phyloP scores from a whole-genome alignment of 1,284 basidiomycete species.

The Peniophora sp. region DNA sequence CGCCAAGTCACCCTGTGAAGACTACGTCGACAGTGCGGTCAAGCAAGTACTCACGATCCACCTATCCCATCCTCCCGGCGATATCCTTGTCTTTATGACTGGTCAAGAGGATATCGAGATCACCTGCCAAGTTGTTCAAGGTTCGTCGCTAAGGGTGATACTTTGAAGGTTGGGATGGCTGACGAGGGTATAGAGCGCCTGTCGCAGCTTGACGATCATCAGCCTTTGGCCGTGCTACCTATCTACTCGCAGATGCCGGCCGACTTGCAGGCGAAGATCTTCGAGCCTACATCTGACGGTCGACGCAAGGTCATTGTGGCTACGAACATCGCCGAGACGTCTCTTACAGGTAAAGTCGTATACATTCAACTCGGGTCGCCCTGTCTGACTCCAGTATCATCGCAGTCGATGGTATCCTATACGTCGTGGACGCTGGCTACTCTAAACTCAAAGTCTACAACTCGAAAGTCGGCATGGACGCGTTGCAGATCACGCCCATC shows the following conservation, averaged over 20 bases:
- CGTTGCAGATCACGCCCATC: slow-evolving; percentile 97
- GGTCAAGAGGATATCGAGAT: slow-evolving; percentile 99
- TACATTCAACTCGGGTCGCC: slow-evolving; percentile 7
- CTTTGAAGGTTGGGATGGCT: slow-evolving; percentile 15
- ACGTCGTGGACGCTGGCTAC: slow-evolving; percentile 94
- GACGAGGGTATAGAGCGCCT: slow-evolving; percentile 68
- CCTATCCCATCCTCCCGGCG: slow-evolving; percentile 87
- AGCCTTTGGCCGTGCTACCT: slow-evolving; percentile 82
- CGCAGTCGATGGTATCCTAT: slow-evolving; percentile 93
- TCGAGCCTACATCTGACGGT: slow-evolving; percentile 90
- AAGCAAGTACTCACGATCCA: slow-evolving; percentile 98
- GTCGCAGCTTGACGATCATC: slow-evolving; percentile 84
- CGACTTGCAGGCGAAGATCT: slow-evolving; percentile 97
- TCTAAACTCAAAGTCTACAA: slow-evolving; percentile 99
- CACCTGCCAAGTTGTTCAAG: slow-evolving; percentile 86
- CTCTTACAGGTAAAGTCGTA: slow-evolving; percentile 68
- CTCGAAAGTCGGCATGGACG: slow-evolving; percentile 98
- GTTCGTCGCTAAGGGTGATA: slow-evolving; percentile 34
- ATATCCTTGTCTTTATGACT: slow-evolving; percentile 99
- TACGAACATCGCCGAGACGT: slow-evolving; percentile 99
- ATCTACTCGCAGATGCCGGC: slow-evolving; percentile 99
- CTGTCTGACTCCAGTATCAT: background rate
- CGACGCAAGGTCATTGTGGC: slow-evolving; percentile 96
- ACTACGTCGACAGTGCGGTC: slow-evolving; percentile 97
- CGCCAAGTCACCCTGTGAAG: slow-evolving; percentile 95